Percentiles rank a stretch among this genome's conserved stretches.
Conservation (phyloP, 139 green algal genomes). For the Pleodorina starrii region DNA sequence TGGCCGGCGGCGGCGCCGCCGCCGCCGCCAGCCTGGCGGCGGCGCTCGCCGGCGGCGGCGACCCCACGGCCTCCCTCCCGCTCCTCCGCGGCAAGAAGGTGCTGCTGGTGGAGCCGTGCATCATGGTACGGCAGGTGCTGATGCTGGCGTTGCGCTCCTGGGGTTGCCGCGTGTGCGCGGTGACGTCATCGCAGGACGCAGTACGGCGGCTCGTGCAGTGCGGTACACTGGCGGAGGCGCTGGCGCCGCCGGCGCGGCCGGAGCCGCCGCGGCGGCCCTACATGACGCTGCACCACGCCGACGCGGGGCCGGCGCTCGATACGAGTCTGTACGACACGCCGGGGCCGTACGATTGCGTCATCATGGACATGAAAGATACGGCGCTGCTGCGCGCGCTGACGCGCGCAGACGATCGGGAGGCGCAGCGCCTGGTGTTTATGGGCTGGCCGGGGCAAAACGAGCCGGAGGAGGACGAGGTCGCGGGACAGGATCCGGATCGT, state of each 20-base stretch:
- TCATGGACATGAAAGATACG: conserved; percentile 72
- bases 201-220: conserved; percentile 61
- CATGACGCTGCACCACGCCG: conserved; percentile 51
- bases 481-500: neutral
- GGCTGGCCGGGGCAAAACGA: conserved; percentile 73
- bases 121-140: conserved; percentile 75
- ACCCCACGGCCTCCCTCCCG: conserved; percentile 25
- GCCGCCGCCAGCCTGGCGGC: neutral
- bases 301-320: neutral
- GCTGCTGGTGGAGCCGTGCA: conserved; percentile 79
- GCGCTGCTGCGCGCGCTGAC: conserved; percentile 72
- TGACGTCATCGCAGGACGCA: conserved; percentile 64
- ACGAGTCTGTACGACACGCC: conserved; percentile 11
- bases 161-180: conserved; percentile 76
- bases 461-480: conserved; percentile 54
- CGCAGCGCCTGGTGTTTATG: conserved; percentile 71
- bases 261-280: conserved; percentile 12
- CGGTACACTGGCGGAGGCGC: conserved; percentile 48
- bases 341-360: conserved; percentile 67
- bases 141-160: conserved; percentile 74
- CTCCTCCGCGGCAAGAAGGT: conserved; percentile 71
- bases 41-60: neutral
- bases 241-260: neutral
- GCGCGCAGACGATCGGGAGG: conserved; percentile 58
- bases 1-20: neutral